Percentiles rank a stretch among this genome's conserved stretches.
These are phyloP conservation scores for Gardenia jasminoides DNA, from an alignment of 257 asterid species.

Conservation along the genomic window DNA sequence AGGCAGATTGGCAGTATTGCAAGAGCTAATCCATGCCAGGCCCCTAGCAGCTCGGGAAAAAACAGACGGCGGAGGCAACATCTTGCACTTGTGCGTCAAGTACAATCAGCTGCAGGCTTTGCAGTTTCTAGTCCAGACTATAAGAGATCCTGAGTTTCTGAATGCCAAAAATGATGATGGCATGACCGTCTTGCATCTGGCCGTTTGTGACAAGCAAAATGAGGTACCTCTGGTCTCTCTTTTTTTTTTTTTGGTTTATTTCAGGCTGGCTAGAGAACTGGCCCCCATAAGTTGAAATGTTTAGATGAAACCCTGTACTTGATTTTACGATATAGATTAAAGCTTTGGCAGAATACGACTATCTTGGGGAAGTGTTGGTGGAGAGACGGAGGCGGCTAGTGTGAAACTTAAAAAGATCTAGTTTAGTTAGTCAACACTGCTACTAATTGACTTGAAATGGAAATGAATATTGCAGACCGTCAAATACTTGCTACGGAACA, in stretches of 20 bases:
- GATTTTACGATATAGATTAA: too few species aligned
- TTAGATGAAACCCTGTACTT: too few species aligned
- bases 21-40: conserved; percentile 19
- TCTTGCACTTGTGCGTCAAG: conserved; percentile 49
- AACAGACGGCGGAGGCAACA: conserved; percentile 5
- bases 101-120: conserved; percentile 21
- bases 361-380: too few species aligned
- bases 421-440: too few species aligned
- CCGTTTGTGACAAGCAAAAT: background rate
- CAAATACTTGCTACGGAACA: background rate
- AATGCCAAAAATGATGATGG: conserved; percentile 33
- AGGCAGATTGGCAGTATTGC: conserved; percentile 30
- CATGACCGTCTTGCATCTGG: conserved; percentile 23
- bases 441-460: too few species aligned
- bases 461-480: background rate
- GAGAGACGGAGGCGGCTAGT: too few species aligned
- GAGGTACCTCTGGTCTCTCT: background rate
- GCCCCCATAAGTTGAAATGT: too few species aligned
- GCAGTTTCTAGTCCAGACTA: conserved; percentile 21
- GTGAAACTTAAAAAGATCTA: too few species aligned
- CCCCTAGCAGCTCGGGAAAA: conserved; percentile 28
- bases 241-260: too few species aligned
- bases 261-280: too few species aligned
- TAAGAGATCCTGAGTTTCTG: conserved; percentile 17
- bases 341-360: too few species aligned